These are phyloP conservation scores for Geranomyces variabilis DNA, from an alignment of 192 early-diverging fungal species.

Conservation along the genomic window DNA sequence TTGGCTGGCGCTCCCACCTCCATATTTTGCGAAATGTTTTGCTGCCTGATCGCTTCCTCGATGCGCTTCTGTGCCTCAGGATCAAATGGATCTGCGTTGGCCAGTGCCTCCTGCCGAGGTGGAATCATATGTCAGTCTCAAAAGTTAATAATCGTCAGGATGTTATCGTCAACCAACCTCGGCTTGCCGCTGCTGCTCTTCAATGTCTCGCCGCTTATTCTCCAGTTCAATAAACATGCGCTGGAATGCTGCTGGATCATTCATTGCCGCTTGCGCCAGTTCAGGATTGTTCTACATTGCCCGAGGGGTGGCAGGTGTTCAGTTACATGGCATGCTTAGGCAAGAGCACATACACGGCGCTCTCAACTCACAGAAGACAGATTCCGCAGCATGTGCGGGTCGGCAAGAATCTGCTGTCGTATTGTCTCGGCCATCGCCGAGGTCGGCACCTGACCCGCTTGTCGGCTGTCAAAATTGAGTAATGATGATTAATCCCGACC, in stretches of 20 bases:
- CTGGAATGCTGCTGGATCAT: constrained; percentile 68
- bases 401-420: constrained; percentile 65
- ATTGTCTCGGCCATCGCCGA: constrained; percentile 47
- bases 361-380: constrained; percentile 54
- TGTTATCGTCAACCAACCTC: constrained; percentile 41
- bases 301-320: not conserved
- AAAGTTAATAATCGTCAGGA: not conserved
- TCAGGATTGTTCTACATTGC: constrained; percentile 69
- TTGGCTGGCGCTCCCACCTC: constrained; percentile 41
- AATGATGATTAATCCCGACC: not conserved
- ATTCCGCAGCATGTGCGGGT: constrained; percentile 61
- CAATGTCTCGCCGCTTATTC: constrained; percentile 56
- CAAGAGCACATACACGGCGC: not conserved
- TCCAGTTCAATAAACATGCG: constrained; percentile 65
- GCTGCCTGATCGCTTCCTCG: constrained; percentile 84
- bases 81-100: constrained; percentile 84
- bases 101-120: constrained; percentile 48
- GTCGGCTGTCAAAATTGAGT: constrained; percentile 21
- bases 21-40: constrained; percentile 82
- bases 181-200: constrained; percentile 50
- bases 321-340: not conserved
- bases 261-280: constrained; percentile 64
- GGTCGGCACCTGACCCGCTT: constrained; percentile 29
- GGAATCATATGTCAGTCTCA: not conserved
- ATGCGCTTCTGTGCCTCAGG: constrained; percentile 89